Conservation (phyloP, 768 basidiomycete genomes). For the Lactifluus hygrophoroides region DNA sequence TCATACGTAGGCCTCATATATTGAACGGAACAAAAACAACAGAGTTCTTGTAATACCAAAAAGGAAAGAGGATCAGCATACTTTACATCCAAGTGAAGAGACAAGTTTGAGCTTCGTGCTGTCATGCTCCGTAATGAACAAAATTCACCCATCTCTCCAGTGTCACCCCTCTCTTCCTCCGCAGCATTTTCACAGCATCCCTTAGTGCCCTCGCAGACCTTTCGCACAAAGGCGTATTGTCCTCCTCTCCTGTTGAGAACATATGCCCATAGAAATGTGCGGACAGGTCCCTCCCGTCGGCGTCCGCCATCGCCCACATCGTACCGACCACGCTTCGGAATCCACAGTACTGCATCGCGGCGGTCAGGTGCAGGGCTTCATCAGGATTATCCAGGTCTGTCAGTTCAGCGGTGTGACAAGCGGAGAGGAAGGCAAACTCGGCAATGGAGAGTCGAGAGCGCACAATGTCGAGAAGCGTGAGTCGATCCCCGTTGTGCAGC, state of each 20-base stretch:
- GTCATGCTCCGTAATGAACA: constrained; percentile 9
- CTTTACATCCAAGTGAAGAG: background rate
- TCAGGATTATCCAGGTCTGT: constrained; percentile 1
- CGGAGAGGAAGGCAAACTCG: constrained; percentile 6
- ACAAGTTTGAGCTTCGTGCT: background rate
- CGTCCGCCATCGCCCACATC: constrained; percentile 16
- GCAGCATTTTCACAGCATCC: background rate
- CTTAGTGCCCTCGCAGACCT: background rate
- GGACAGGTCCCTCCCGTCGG: constrained; percentile 8
- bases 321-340: constrained; percentile 12
- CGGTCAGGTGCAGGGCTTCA: constrained; percentile 12
- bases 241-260: background rate
- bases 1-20: no score
- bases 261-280: constrained; percentile 5
- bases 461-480: constrained; percentile 5
- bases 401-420: constrained; percentile 13
- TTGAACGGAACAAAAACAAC: background rate
- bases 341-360: constrained; percentile 12
- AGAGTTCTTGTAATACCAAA: background rate
- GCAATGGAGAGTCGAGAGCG: background rate
- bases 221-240: background rate
- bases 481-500: background rate
- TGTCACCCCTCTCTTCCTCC: background rate
- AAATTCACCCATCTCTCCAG: constrained; percentile 9
- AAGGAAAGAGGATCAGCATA: background rate